Evolutionary conservation across 768 basidiomycete species (phyloP).

Genomic region (Clitopilus passeckerianus): DNA sequence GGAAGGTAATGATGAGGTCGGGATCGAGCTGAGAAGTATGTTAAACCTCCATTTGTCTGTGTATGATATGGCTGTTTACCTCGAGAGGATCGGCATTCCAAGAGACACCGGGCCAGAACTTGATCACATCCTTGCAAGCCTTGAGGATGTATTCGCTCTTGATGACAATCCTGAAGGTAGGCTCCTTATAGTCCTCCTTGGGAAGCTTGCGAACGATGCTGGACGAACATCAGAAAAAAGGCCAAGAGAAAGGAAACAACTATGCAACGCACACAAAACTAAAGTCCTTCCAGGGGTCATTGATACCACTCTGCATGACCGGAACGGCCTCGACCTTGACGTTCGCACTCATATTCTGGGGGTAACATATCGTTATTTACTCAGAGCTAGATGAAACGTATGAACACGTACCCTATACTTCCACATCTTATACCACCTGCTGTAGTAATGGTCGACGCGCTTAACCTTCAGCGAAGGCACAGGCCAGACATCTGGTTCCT

Average conservation of each 20-base stretch:
- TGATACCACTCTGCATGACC: conserved; percentile 29
- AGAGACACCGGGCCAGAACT: conserved; percentile 53
- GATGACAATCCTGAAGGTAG: conserved; percentile 48
- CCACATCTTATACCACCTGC: conserved; percentile 51
- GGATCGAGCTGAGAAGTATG: conserved; percentile 41
- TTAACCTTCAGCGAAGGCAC: conserved; percentile 52
- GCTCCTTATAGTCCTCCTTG: conserved; percentile 28
- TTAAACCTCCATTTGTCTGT: background rate
- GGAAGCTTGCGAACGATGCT: conserved; percentile 52
- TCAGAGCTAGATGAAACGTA: background rate
- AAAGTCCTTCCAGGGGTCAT: conserved; percentile 55
- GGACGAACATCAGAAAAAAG: background rate
- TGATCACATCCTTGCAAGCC: conserved; percentile 54
- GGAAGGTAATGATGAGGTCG: conserved; percentile 50
- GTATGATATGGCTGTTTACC: conserved; percentile 21
- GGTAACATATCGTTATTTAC: background rate
- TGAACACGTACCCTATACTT: conserved; percentile 41
- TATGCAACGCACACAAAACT: conserved; percentile 40
- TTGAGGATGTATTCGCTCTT: conserved; percentile 56
- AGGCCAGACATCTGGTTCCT: conserved; percentile 11
- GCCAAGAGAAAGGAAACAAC: too few relatives aligned
- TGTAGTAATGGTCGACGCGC: conserved; percentile 56
- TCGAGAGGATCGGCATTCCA: conserved; percentile 58
- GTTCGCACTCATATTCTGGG: conserved; percentile 48
- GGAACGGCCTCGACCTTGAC: conserved; percentile 44